phyloP scores from a whole-genome alignment of 1,139 yeast genomes.

The Suhomyces atakaporum region DNA sequence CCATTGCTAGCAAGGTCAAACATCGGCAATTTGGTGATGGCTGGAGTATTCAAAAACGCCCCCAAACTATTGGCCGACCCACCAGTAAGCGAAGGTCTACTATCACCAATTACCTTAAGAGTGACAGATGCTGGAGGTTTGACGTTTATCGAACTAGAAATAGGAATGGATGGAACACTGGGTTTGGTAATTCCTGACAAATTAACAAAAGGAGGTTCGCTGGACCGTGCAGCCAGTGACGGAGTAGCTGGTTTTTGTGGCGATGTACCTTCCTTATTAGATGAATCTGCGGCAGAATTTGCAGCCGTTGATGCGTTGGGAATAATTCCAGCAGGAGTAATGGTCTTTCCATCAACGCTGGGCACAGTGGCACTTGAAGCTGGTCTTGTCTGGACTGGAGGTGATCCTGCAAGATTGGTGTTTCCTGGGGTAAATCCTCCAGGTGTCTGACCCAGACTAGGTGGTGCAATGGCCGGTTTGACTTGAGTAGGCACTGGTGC shows the following conservation, averaged over 20 bases:
- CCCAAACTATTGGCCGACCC: constrained; percentile 74
- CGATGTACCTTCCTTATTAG: constrained; percentile 9
- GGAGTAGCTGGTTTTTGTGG: constrained; percentile 9
- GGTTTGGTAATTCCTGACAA: constrained; percentile 59
- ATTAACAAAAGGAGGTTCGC: constrained; percentile 25
- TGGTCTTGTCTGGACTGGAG: constrained; percentile 5
- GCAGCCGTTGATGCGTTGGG: constrained; percentile 24
- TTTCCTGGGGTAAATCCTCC: not conserved
- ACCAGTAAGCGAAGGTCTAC: constrained; percentile 81
- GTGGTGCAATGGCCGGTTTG: constrained; percentile 4
- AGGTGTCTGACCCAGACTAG: constrained; percentile 11
- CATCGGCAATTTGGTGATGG: constrained; percentile 71
- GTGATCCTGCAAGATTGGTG: constrained; percentile 4
- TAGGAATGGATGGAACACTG: constrained; percentile 71
- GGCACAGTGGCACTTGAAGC: constrained; percentile 12
- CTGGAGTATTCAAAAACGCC: constrained; percentile 71
- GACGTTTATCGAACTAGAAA: constrained; percentile 67
- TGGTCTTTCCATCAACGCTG: constrained; percentile 3
- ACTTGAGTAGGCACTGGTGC: constrained; percentile 3
- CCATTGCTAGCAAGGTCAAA: constrained; percentile 65
- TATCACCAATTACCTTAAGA: constrained; percentile 49
- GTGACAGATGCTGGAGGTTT: constrained; percentile 64
- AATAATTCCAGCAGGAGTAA: constrained; percentile 18
- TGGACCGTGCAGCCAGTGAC: constrained; percentile 14
- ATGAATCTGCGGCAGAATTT: constrained; percentile 13